phyloP scores from a whole-genome alignment of 768 basidiomycete genomes.

The Xerocomus brunneocitrinus region DNA sequence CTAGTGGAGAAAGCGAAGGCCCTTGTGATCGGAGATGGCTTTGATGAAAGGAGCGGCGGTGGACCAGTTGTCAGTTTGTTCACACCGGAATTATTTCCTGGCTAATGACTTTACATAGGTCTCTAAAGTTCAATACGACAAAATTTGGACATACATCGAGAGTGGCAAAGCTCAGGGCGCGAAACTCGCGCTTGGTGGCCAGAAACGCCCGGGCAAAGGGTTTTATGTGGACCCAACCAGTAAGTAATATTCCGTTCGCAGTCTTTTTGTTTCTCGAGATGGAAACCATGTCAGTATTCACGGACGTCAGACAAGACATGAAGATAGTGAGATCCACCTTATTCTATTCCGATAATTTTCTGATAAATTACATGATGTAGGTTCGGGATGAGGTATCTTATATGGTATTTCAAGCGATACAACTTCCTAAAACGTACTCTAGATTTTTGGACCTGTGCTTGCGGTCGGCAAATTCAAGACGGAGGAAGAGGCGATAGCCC shows the following conservation, averaged over 20 bases:
- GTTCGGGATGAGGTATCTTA: conserved; percentile 30
- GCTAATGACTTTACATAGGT: conserved; percentile 43
- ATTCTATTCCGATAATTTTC: conserved; percentile 1
- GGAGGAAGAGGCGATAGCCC: conserved; percentile 78
- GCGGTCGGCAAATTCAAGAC: conserved; percentile 77
- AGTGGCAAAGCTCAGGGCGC: conserved; percentile 83
- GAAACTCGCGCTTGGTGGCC: conserved; percentile 71
- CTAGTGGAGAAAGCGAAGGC: conserved; percentile 64
- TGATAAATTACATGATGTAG: conserved; percentile 24
- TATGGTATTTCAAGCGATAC: conserved; percentile 6
- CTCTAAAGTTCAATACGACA: conserved; percentile 80
- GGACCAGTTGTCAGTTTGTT: conserved; percentile 71
- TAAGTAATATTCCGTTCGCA: conserved; percentile 34
- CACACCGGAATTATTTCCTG: conserved; percentile 1
- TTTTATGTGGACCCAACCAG: conserved; percentile 90
- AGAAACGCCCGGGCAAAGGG: conserved; percentile 70
- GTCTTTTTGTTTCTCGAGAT: conserved; percentile 2
- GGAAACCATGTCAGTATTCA: conserved; percentile 56
- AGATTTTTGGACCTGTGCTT: conserved; percentile 96
- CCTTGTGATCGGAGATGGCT: conserved; percentile 74
- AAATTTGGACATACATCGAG: conserved; percentile 85
- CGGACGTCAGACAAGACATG: conserved; percentile 76
- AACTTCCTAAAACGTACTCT: conserved; percentile 7
- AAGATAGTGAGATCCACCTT: conserved; percentile 59
- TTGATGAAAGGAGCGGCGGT: conserved; percentile 67